phyloP scores from a whole-genome alignment of 225 moss, liverwort and hornwort species.

The Sphagnum tenellum region DNA sequence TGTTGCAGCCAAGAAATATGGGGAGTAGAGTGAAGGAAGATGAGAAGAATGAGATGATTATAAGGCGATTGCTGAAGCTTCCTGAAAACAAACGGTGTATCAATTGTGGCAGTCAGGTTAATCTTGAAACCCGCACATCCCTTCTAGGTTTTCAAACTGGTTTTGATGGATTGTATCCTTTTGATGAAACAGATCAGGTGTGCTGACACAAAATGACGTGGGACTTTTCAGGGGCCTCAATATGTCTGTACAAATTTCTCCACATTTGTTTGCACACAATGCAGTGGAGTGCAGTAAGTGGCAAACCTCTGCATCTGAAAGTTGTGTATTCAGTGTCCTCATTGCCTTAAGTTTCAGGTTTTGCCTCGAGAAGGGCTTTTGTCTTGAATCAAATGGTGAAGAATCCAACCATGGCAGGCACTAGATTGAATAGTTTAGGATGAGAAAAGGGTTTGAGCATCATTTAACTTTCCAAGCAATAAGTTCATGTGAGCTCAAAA shows the following conservation, averaged over 20 bases:
- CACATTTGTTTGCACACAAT: constrained; percentile 90
- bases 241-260: constrained; percentile 93
- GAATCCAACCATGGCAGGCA: too few relatives aligned
- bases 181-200: too few relatives aligned
- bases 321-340: too few relatives aligned
- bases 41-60: constrained; percentile 84
- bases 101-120: constrained; percentile 90
- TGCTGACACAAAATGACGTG: not conserved
- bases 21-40: constrained; percentile 94
- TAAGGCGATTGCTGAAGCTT: constrained; percentile 78
- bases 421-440: too few relatives aligned
- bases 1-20: constrained; percentile 65
- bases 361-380: too few relatives aligned
- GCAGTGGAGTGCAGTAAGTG: constrained; percentile 98
- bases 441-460: too few relatives aligned
- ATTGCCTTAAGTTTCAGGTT: too few relatives aligned
- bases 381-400: too few relatives aligned
- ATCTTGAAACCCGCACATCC: constrained; percentile 4
- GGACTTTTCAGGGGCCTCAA: constrained; percentile 76
- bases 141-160: too few relatives aligned
- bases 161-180: too few relatives aligned
- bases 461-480: too few relatives aligned
- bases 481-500: too few relatives aligned
- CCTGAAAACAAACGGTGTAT: constrained; percentile 92
- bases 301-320: constrained; percentile 1